Evolutionary conservation across 169 alveolate species (phyloP).

Genomic region (Perkinsus olseni): DNA sequence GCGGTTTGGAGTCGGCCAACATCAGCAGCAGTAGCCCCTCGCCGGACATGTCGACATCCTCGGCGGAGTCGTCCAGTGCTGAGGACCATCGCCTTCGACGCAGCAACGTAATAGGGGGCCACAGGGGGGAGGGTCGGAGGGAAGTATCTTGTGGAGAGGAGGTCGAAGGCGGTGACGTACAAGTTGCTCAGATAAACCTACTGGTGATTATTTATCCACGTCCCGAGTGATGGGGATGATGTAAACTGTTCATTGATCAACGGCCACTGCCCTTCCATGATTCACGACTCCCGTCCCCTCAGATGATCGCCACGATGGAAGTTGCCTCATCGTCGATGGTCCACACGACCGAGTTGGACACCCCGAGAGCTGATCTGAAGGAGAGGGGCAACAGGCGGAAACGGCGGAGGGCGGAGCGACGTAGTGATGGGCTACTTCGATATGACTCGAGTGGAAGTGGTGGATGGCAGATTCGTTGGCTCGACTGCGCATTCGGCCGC

Average conservation of each 20-base stretch:
- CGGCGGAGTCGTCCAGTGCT: neutral
- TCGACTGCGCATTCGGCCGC: neutral
- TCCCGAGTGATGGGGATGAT: neutral
- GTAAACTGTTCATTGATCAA: neutral
- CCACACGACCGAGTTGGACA: neutral
- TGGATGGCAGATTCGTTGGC: neutral
- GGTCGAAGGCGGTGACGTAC: neutral
- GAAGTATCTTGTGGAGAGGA: neutral
- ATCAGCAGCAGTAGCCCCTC: neutral
- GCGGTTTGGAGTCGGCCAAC: neutral
- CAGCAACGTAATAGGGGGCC: too few relatives aligned
- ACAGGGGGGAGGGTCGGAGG: neutral
- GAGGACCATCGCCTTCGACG: too few relatives aligned
- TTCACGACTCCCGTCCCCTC: too few relatives aligned
- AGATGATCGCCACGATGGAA: too few relatives aligned
- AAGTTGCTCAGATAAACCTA: neutral
- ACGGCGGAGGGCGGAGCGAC: neutral
- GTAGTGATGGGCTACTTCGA: neutral
- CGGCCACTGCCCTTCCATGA: too few relatives aligned
- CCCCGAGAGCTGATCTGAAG: neutral
- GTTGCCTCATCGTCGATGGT: neutral
- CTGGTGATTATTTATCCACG: neutral
- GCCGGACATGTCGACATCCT: neutral
- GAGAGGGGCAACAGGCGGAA: neutral
- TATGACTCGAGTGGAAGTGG: neutral